These are phyloP conservation scores for Torulaspora gathmanii DNA, from an alignment of 805 yeast species.

Conservation along the genomic window DNA sequence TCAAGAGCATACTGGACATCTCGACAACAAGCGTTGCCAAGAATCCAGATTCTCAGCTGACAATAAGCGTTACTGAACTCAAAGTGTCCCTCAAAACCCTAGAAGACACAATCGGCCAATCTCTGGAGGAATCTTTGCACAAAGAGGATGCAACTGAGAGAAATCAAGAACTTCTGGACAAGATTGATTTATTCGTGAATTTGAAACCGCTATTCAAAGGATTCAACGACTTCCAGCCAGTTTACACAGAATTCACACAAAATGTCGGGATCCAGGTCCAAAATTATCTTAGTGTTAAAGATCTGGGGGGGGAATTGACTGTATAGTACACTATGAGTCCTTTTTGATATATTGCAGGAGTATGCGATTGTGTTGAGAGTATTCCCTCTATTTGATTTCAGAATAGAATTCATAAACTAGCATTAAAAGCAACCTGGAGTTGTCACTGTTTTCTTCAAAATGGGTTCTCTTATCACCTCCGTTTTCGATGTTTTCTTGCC, in stretches of 20 bases:
- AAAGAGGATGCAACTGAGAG: constrained; percentile 20
- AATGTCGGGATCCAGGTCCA: constrained; percentile 39
- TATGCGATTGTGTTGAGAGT: background rate
- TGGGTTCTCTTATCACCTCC: too few species aligned
- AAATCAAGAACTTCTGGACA: constrained; percentile 38
- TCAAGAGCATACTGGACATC: constrained; percentile 39
- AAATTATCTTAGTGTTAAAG: constrained; percentile 32
- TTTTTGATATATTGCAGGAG: background rate
- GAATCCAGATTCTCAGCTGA: constrained; percentile 5
- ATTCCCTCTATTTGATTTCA: background rate
- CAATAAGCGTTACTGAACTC: constrained; percentile 31
- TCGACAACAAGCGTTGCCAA: constrained; percentile 13
- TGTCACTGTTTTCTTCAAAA: too few species aligned
- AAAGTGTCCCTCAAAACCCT: constrained; percentile 42
- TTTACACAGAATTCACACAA: constrained; percentile 47
- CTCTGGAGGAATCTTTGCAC: constrained; percentile 35
- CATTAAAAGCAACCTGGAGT: too few species aligned
- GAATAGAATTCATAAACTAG: too few species aligned
- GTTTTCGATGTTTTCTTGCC: too few species aligned
- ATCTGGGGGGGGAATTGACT: constrained; percentile 19
- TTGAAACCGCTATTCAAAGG: constrained; percentile 52
- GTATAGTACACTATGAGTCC: background rate
- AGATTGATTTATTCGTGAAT: constrained; percentile 45
- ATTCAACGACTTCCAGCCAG: constrained; percentile 46
- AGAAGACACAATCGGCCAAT: constrained; percentile 43